A percentile compares a stretch with the other conserved stretches of the same genome.
Evolutionary conservation across 2,329 filamentous ascomycete genomes (phyloP).

Genomic region (Dryadomyces quercus-mongolicae): DNA sequence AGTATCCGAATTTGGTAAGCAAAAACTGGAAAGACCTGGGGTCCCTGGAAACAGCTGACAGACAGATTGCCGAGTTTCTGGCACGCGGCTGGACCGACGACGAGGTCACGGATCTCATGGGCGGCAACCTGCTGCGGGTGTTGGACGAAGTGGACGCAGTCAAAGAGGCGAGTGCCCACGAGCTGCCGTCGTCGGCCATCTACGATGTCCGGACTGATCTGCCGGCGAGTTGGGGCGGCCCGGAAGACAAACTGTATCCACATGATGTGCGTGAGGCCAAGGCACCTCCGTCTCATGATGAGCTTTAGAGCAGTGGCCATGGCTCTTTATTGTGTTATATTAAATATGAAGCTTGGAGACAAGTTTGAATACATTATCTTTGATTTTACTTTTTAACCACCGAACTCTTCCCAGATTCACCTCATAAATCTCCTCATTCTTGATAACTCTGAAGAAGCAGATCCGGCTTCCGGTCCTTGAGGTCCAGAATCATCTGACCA

Average conservation of each 20-base stretch:
- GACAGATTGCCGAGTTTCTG: conserved; percentile 47
- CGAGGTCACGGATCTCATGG: conserved; percentile 63
- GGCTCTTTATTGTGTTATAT: no score
- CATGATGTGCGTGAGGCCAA: not conserved
- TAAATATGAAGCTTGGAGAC: no score
- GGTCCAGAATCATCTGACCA: conserved; percentile 67
- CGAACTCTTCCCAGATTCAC: no score
- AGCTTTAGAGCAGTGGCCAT: not conserved
- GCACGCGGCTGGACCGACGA: conserved; percentile 46
- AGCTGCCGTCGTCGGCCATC: not conserved
- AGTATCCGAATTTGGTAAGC: conserved; percentile 61
- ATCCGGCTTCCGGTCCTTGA: conserved; percentile 58
- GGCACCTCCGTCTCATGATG: not conserved
- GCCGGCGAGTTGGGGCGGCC: not conserved
- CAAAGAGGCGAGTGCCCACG: not conserved
- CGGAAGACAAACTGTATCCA: not conserved
- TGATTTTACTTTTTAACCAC: no score
- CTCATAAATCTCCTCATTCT: no score
- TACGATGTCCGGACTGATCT: not conserved
- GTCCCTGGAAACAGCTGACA: no score
- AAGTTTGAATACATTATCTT: no score
- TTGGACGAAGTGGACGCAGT: conserved; percentile 69
- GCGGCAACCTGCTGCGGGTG: conserved; percentile 72
- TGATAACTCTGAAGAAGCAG: conserved; percentile 26
- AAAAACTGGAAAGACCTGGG: no score